Evolutionary conservation across 257 asterid genomes (phyloP).

Genomic region (Mentha longifolia): DNA sequence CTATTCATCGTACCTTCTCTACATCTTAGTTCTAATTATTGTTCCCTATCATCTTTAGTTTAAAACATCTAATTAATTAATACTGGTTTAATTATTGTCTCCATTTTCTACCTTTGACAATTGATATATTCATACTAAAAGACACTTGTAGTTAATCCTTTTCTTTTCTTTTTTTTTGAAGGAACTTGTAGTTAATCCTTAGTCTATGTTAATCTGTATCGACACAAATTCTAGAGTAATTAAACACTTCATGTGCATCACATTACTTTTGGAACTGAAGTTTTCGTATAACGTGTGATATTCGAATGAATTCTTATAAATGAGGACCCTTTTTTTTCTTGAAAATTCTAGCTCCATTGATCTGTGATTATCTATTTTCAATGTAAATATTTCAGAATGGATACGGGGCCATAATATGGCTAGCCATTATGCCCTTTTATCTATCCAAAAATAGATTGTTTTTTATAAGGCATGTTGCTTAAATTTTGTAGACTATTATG

Average conservation of each 20-base stretch:
- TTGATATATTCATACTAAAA: neutral
- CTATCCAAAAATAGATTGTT: too few relatives aligned
- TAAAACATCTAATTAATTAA: conserved; percentile 10
- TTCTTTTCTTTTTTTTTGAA: too few relatives aligned
- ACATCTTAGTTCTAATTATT: conserved; percentile 36
- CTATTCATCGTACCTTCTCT: conserved; percentile 32
- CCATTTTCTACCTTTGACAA: neutral
- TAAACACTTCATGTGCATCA: conserved; percentile 34
- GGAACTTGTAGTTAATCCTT: too few relatives aligned
- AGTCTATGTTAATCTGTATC: conserved; percentile 36
- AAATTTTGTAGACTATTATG: too few relatives aligned
- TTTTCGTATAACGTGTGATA: conserved; percentile 21
- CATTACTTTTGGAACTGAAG: conserved; percentile 13
- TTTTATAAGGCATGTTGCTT: too few relatives aligned
- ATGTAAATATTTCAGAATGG: too few relatives aligned
- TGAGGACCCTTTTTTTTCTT: neutral
- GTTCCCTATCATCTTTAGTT: conserved; percentile 23
- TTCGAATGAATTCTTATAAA: neutral
- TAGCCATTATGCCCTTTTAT: too few relatives aligned
- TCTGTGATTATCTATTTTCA: too few relatives aligned
- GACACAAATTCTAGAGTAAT: conserved; percentile 29
- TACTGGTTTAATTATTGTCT: neutral
- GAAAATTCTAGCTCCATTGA: neutral
- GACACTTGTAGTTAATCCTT: neutral
- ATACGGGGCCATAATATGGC: too few relatives aligned